Evolutionary conservation across 1,284 basidiomycete genomes (phyloP), one percentile per base, ranked within the genome.

Genomic region (Naganishia sp.): DNA sequence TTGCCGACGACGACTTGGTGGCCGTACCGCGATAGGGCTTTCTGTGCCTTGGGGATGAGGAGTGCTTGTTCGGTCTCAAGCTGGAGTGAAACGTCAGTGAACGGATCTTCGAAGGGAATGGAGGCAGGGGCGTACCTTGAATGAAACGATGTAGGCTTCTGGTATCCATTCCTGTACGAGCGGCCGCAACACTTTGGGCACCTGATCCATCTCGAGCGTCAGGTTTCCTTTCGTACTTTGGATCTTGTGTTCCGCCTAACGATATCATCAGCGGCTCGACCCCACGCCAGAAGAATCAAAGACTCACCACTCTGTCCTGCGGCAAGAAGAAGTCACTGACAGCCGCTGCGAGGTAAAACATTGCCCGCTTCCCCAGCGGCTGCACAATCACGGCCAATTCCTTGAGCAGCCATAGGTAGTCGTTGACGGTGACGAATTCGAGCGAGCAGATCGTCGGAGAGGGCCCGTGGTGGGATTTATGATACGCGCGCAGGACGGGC

Each of bases 321-420:
- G 95, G 95, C 49, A 99, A 83, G 83, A 97, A 99, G 78, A 99
- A 99, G 79, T 99, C 95, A 77, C 90, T 94, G 52, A 99, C 96
- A 1, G 96, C 96, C 0, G 95, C 95, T 15, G 95, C 95, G 61
- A 99, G 88, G 77, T 98, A 99, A 81, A 93, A 98, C 87, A 99
- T 86, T 1, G 88, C 89, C 43, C 83, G 83, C 63, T 90, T 81
- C 1, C 89, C 86, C 2, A 95, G 75, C 0, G 85, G 81, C 50
- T 74, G 71, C 82, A 86, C 83, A 6, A 78, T 79, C 10, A 75
- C 73, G 69, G 89, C 89, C 57, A 97, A 85, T 0, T 89, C 90
- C 36, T 90, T 86, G 36, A 99, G 81, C 6, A 97, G 82, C 87
- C 92, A 99, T 21, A 99, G 85, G 78, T 99, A 99, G 74, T 99